These are phyloP conservation scores for Arthrobotrys sinensis DNA, from an alignment of 2,329 filamentous ascomycete genomes.

Conservation along the genomic window DNA sequence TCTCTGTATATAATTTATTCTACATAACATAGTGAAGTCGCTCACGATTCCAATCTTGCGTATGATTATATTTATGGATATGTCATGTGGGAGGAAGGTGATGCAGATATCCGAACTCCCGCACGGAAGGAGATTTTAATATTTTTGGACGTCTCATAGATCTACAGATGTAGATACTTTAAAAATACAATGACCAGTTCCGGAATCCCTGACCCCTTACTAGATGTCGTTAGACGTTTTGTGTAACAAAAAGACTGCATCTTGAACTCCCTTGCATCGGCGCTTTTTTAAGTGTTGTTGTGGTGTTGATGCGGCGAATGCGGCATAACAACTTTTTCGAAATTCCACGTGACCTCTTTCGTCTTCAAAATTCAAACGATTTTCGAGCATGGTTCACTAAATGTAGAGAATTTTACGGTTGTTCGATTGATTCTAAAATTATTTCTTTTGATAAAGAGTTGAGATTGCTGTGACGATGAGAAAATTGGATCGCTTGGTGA, in stretches of 20 bases:
- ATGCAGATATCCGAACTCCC: too few species aligned
- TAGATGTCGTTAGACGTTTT: neutral
- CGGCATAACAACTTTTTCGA: too few species aligned
- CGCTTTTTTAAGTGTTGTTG: neutral
- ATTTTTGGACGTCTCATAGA: too few species aligned
- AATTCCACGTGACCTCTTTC: neutral
- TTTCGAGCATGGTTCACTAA: neutral
- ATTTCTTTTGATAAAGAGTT: neutral
- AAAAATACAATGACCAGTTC: too few species aligned
- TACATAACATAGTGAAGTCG: too few species aligned
- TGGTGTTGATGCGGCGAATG: conserved; percentile 1
- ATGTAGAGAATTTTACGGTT: neutral
- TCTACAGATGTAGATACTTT: too few species aligned
- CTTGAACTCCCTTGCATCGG: neutral
- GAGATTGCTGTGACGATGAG: neutral
- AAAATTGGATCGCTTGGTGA: neutral
- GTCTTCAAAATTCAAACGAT: neutral
- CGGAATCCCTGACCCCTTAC: too few species aligned
- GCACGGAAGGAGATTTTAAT: too few species aligned
- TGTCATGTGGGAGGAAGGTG: too few species aligned
- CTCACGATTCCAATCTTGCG: too few species aligned
- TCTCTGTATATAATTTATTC: too few species aligned
- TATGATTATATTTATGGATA: too few species aligned
- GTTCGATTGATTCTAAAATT: neutral
- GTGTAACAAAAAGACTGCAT: neutral